Percentiles rank a stretch among this genome's conserved stretches.
Conservation (phyloP, 192 early-diverging fungal genomes). For the Gonapodya sp. region DNA sequence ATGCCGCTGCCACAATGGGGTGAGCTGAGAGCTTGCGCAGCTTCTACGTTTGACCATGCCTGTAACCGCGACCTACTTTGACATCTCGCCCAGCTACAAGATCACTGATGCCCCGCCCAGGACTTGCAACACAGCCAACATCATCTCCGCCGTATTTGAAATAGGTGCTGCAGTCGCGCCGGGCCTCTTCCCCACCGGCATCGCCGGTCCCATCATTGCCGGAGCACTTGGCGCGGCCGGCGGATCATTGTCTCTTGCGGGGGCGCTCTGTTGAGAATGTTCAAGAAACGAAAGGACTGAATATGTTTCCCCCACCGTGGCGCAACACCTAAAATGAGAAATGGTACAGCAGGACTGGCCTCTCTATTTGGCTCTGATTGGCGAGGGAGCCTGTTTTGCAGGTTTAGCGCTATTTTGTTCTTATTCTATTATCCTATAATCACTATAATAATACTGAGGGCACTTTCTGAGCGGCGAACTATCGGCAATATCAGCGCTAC, state of each 20-base stretch:
- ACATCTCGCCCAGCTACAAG: background rate
- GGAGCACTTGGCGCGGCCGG: background rate
- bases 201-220: background rate
- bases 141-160: background rate
- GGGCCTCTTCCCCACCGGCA: background rate
- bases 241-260: background rate
- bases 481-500: conserved; percentile 3
- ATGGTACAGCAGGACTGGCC: no score
- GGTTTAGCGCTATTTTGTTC: no score
- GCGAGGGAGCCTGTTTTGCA: no score
- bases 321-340: no score
- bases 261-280: background rate
- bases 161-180: background rate
- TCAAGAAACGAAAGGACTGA: no score
- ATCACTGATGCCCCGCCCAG: background rate
- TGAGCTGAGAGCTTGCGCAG: background rate
- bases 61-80: background rate
- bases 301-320: no score
- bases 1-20: background rate
- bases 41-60: background rate
- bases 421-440: no score
- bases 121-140: background rate
- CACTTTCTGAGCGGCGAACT: background rate
- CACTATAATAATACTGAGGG: no score
- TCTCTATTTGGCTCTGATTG: no score